Conservation (phyloP, 805 yeast species). For the Brettanomyces sp. region DNA sequence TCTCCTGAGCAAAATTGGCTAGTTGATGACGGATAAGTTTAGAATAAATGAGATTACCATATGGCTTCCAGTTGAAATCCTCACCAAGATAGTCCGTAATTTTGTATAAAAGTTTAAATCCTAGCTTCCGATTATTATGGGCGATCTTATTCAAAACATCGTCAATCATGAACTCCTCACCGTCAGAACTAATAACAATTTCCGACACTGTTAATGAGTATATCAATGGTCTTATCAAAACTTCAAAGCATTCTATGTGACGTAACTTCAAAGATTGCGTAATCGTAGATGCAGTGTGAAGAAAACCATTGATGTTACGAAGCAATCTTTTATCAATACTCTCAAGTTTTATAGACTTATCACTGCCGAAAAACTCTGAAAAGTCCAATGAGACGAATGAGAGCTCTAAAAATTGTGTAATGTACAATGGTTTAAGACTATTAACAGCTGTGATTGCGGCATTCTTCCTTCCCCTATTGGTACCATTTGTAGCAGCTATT, state of each 20-base stretch:
- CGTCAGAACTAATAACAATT: slow-evolving; percentile 17
- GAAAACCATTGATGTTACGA: slow-evolving; percentile 54
- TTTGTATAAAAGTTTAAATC: slow-evolving; percentile 53
- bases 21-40: slow-evolving; percentile 58
- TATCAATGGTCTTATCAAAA: slow-evolving; percentile 48
- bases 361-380: slow-evolving; percentile 22
- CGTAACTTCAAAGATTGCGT: slow-evolving; percentile 51
- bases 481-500: slow-evolving; percentile 54
- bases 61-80: slow-evolving; percentile 45
- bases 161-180: slow-evolving; percentile 8
- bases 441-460: slow-evolving; percentile 62
- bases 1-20: slow-evolving; percentile 56
- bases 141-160: slow-evolving; percentile 34
- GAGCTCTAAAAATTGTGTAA: slow-evolving; percentile 51
- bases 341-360: slow-evolving; percentile 3
- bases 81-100: slow-evolving; percentile 47
- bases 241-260: slow-evolving; percentile 36
- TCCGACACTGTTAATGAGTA: slow-evolving; percentile 50
- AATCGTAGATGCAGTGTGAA: slow-evolving; percentile 49
- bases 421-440: slow-evolving; percentile 40
- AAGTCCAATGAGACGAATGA: slow-evolving; percentile 48
- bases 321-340: slow-evolving; percentile 23
- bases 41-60: slow-evolving; percentile 40
- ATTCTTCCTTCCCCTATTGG: slow-evolving; percentile 61
- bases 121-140: slow-evolving; percentile 53